Evolutionary conservation across 1,284 basidiomycete species (phyloP).

Genomic region (Fomitopsis betulina): DNA sequence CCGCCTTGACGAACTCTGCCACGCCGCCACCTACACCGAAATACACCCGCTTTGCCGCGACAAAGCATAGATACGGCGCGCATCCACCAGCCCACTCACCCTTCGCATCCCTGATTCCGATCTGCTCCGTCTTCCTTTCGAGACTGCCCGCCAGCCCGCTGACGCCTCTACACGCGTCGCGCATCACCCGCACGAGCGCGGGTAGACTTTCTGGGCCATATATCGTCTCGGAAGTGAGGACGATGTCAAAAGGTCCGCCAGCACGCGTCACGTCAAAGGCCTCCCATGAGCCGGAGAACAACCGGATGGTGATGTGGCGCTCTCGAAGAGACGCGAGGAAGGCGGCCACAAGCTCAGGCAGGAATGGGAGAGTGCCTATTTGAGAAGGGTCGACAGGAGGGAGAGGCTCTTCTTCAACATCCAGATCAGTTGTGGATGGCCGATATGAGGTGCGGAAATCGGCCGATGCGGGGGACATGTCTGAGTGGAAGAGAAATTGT

Average conservation of each 20-base stretch:
- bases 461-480: slow-evolving; percentile 47
- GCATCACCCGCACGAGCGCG: slow-evolving; percentile 59
- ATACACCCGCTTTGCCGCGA: slow-evolving; percentile 87
- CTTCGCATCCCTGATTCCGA: slow-evolving; percentile 5
- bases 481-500: slow-evolving; percentile 20
- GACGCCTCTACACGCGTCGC: slow-evolving; percentile 25
- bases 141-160: background rate
- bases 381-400: slow-evolving; percentile 22
- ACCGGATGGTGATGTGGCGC: slow-evolving; percentile 57
- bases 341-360: slow-evolving; percentile 55
- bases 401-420: slow-evolving; percentile 23
- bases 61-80: slow-evolving; percentile 47
- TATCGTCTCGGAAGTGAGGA: slow-evolving; percentile 92
- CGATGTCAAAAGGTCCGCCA: slow-evolving; percentile 53
- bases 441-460: slow-evolving; percentile 29
- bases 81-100: background rate
- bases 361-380: slow-evolving; percentile 57
- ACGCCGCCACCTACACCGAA: slow-evolving; percentile 95
- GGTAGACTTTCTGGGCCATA: slow-evolving; percentile 72
- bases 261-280: slow-evolving; percentile 35
- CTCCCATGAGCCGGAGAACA: slow-evolving; percentile 85
- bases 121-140: slow-evolving; percentile 6
- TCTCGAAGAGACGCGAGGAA: slow-evolving; percentile 58
- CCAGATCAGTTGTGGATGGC: slow-evolving; percentile 12
- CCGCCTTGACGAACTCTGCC: slow-evolving; percentile 60